phyloP scores from a whole-genome alignment of 441 rosid species.

The Mallotus japonicus region DNA sequence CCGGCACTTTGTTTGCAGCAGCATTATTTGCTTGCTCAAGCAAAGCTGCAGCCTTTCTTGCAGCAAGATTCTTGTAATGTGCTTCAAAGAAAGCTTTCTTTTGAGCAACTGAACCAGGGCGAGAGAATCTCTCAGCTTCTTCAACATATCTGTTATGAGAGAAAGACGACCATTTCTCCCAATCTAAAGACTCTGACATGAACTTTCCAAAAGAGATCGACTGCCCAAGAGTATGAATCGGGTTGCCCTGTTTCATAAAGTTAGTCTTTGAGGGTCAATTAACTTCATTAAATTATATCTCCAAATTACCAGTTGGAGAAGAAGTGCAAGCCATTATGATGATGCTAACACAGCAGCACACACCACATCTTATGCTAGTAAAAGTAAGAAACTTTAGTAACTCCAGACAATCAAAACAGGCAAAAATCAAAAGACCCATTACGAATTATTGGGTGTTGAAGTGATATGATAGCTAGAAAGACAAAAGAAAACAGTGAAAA shows the following conservation, averaged over 20 bases:
- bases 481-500: conserved; percentile 9
- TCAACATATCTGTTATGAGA: conserved; percentile 81
- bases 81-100: conserved; percentile 88
- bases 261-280: too few species aligned
- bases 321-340: neutral
- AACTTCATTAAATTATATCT: neutral
- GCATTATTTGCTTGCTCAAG: conserved; percentile 32
- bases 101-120: conserved; percentile 89
- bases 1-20: conserved; percentile 22
- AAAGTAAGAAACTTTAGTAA: too few species aligned
- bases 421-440: conserved; percentile 23
- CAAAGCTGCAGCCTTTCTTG: conserved; percentile 44
- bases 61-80: conserved; percentile 71
- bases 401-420: neutral
- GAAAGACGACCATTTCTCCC: conserved; percentile 94
- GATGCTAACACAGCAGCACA: too few species aligned
- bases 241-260: conserved; percentile 45
- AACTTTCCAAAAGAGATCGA: conserved; percentile 89
- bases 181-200: conserved; percentile 61
- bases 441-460: conserved; percentile 13
- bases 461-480: neutral
- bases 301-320: neutral
- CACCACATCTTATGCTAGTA: too few species aligned
- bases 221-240: conserved; percentile 53
- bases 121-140: conserved; percentile 73